Base-by-base conservation (phyloP, 768 basidiomycete genomes). In the Naganishia randhawae region DNA sequence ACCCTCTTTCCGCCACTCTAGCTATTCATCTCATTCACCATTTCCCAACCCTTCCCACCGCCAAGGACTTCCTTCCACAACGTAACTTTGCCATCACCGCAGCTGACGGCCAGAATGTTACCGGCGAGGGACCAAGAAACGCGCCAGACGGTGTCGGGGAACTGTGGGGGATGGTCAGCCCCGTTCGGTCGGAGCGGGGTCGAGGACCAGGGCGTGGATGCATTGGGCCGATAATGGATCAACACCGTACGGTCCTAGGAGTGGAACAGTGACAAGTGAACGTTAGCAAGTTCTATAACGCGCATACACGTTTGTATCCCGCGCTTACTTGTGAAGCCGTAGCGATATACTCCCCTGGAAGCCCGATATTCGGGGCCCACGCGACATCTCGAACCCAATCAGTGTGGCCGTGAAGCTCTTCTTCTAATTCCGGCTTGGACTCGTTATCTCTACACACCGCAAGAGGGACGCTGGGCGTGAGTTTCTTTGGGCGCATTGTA, bases 381-480 rank as follows among this genome's bases (percentile, higher is more conserved):
- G 95, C 91, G n/a, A 97, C 94, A 77, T 98, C 95, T 53, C 95
- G 85, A 25, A 99, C 94, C 95, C 95, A 99, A 80, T 99, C 95
- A 0, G 89, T 85, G 80, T 99, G 95, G 0, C 92, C 93, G 57
- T 91, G 90, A 27, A 99, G 85, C 0, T 84, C 86, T 74, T 95
- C 93, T 73, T 92, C 91, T 16, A 85, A 84, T 92, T 94, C 97
- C 9, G 89, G 86, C 78, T 93, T 89, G 10, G 87, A 84, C 63
- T 91, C 89, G 63, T 94, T 91, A 70, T 88, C 86, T 48, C 69
- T 69, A 42, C 10, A 14, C 22, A 19, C 7, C 9, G 4, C 50
- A 19, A 42, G n/a, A n/a, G n/a, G n/a, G n/a, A n/a, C n/a, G n/a
- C n/a, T n/a, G n/a, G n/a, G n/a, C n/a, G n/a, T n/a, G n/a, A n/a